Conservation (phyloP, 2,329 filamentous ascomycete genomes). For the Nemania sp. region DNA sequence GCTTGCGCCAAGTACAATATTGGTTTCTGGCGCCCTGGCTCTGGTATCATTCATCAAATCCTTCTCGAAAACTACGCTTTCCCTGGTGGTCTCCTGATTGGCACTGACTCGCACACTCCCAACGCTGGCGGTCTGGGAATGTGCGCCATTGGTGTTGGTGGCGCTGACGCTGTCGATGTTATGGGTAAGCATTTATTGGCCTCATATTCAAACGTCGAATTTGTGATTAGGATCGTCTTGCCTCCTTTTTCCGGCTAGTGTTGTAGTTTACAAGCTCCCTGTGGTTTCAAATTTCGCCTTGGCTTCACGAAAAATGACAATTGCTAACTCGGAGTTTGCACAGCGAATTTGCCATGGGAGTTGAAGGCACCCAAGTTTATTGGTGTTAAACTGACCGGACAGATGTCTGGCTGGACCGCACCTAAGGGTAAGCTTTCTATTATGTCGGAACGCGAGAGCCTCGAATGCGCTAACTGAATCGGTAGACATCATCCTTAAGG, state of each 20-base stretch:
- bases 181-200: constrained; percentile 55
- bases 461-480: constrained; percentile 13
- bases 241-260: neutral
- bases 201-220: no score
- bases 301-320: neutral
- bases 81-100: constrained; percentile 96
- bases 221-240: no score
- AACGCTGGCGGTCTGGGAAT: constrained; percentile 97
- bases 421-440: constrained; percentile 72
- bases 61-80: constrained; percentile 98
- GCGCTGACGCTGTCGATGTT: constrained; percentile 97
- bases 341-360: constrained; percentile 75
- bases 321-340: constrained; percentile 60
- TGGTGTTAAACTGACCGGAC: constrained; percentile 90
- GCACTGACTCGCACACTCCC: constrained; percentile 96
- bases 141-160: constrained; percentile 93
- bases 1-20: constrained; percentile 99
- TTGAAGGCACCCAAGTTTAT: constrained; percentile 97
- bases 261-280: neutral
- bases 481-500: constrained; percentile 91
- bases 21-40: constrained; percentile 98
- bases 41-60: constrained; percentile 99
- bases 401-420: constrained; percentile 86
- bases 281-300: neutral
- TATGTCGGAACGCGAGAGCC: neutral